A percentile compares a stretch with the other conserved stretches of the same genome.
Conservation (phyloP, 768 basidiomycete species). For the Clitopilus hobsonii region DNA sequence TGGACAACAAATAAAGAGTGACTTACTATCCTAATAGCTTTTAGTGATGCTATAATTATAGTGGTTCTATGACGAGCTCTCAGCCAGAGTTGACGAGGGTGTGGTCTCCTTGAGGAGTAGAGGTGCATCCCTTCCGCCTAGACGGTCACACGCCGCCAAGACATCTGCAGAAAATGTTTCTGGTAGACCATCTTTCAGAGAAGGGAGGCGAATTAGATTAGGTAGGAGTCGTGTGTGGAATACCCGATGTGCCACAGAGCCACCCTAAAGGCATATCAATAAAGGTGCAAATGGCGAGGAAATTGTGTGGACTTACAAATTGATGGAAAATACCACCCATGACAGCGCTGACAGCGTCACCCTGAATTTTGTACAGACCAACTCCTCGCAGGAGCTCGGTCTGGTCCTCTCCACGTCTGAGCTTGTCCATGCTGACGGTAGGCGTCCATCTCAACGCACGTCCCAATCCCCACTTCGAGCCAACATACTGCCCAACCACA, state of each 20-base stretch:
- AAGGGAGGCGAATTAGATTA: constrained; percentile 23
- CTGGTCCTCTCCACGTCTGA: constrained; percentile 22
- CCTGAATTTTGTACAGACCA: constrained; percentile 75
- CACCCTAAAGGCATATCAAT: constrained; percentile 31
- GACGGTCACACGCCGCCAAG: constrained; percentile 33
- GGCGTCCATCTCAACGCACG: constrained; percentile 75
- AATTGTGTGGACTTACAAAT: constrained; percentile 50
- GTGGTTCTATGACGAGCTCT: constrained; percentile 4
- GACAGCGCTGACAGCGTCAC: constrained; percentile 71
- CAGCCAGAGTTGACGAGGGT: background rate
- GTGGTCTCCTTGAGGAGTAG: constrained; percentile 17
- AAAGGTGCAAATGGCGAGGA: constrained; percentile 4
- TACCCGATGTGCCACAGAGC: constrained; percentile 39
- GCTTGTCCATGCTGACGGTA: constrained; percentile 35
- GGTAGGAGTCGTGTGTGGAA: constrained; percentile 50
- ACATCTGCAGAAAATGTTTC: constrained; percentile 46
- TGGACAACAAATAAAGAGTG: background rate
- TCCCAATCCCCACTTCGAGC: constrained; percentile 70
- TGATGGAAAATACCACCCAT: constrained; percentile 77
- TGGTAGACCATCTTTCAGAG: constrained; percentile 33
- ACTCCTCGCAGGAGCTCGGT: constrained; percentile 43
- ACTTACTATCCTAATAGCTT: constrained; percentile 15
- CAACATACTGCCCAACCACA: constrained; percentile 69
- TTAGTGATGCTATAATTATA: constrained; percentile 7
- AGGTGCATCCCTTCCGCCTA: constrained; percentile 43